phyloP scores from a whole-genome alignment of 352 stramenopile species.

The Phytophthora quininea region DNA sequence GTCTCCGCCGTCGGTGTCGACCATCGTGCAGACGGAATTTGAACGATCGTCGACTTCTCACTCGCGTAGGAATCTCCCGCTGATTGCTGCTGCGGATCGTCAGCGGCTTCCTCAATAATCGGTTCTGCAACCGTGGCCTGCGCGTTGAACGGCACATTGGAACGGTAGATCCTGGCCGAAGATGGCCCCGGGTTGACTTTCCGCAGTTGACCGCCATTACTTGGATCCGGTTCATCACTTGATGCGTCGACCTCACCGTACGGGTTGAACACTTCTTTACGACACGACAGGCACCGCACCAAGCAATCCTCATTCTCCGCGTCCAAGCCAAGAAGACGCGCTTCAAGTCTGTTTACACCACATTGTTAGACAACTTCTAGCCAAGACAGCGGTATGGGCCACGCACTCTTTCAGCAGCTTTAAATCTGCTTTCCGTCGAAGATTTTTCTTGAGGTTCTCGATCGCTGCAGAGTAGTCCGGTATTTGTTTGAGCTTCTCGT shows the following conservation, averaged over 20 bases:
- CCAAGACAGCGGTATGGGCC: not conserved
- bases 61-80: constrained; percentile 29
- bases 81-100: constrained; percentile 28
- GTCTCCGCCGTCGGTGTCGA: constrained; percentile 12
- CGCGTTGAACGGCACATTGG: constrained; percentile 63
- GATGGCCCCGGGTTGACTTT: constrained; percentile 61
- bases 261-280: constrained; percentile 57
- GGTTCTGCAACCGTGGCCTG: constrained; percentile 33
- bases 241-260: constrained; percentile 20
- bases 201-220: constrained; percentile 24
- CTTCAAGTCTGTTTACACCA: constrained; percentile 49
- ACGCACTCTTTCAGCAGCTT: constrained; percentile 72
- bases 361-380: not conserved
- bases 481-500: constrained; percentile 47
- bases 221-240: constrained; percentile 30
- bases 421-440: constrained; percentile 65
- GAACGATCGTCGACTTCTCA: constrained; percentile 25
- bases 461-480: constrained; percentile 52
- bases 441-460: constrained; percentile 45
- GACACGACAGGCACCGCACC: constrained; percentile 70
- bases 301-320: constrained; percentile 67
- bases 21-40: constrained; percentile 22
- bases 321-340: constrained; percentile 52
- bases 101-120: constrained; percentile 25
- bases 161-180: constrained; percentile 64